Evolutionary conservation across 306 rosid genomes (phyloP).

Genomic region (Quercus variabilis): DNA sequence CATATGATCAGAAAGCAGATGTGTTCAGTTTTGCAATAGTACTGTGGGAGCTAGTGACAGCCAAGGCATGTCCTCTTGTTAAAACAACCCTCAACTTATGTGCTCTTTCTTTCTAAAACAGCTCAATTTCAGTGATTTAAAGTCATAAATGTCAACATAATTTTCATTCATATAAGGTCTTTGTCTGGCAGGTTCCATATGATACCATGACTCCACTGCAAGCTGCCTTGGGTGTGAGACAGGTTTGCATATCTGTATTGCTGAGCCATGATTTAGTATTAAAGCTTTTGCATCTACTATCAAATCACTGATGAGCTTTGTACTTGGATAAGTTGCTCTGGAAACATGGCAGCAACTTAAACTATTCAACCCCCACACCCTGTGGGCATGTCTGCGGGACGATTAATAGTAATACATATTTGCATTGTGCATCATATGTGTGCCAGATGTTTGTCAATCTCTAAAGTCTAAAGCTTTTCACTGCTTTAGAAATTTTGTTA

Average conservation of each 20-base stretch:
- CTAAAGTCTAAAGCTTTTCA: too few relatives aligned
- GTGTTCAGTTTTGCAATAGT: slow-evolving; percentile 96
- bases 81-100: background rate
- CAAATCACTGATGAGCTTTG: background rate
- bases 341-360: background rate
- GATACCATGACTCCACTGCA: slow-evolving; percentile 98
- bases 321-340: background rate
- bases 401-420: background rate
- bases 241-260: slow-evolving; percentile 53
- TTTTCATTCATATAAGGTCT: slow-evolving; percentile 6
- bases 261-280: background rate
- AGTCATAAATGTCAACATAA: background rate
- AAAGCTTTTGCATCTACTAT: background rate
- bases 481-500: too few relatives aligned
- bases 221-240: slow-evolving; percentile 99
- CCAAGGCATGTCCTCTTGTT: slow-evolving; percentile 57
- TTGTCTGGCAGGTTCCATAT: slow-evolving; percentile 77
- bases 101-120: slow-evolving; percentile 8
- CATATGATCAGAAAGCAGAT: slow-evolving; percentile 96
- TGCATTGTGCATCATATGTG: background rate
- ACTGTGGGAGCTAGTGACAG: slow-evolving; percentile 96
- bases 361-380: too few relatives aligned
- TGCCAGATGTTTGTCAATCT: too few relatives aligned
- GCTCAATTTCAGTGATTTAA: background rate
- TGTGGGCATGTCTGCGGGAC: too few relatives aligned